Evolutionary conservation across 768 basidiomycete genomes (phyloP).

Genomic region (Lyophyllum shimeji): DNA sequence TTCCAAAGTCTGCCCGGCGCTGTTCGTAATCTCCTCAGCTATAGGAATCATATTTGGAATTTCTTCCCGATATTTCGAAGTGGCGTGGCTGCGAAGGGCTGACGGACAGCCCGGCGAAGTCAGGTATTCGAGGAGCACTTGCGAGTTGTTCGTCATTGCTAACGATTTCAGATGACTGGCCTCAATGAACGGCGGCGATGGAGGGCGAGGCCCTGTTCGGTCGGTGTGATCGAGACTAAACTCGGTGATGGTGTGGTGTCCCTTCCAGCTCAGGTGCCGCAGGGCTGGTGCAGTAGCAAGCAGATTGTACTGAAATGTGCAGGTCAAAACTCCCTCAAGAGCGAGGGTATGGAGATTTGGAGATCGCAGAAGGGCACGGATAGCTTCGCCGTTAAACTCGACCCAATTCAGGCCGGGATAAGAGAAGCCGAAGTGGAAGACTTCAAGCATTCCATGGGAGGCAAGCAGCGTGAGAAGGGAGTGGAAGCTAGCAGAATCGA

Average conservation of each 20-base stretch:
- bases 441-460: background rate
- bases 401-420: background rate
- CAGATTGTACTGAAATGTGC: background rate
- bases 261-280: background rate
- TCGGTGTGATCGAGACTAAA: background rate
- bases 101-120: background rate
- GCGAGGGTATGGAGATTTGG: background rate
- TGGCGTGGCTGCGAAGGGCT: background rate
- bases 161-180: background rate
- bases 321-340: background rate
- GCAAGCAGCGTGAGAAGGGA: background rate
- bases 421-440: background rate
- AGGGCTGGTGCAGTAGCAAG: background rate
- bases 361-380: background rate
- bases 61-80: background rate
- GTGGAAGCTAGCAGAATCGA: background rate
- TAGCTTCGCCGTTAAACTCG: background rate
- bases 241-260: background rate
- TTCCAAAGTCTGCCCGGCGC: background rate
- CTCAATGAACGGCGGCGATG: background rate
- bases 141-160: background rate
- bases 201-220: background rate
- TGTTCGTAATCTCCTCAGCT: background rate
- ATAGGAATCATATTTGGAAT: background rate
- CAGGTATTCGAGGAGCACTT: background rate